phyloP scores from a whole-genome alignment of 768 basidiomycete species.

The Omphalotus guepiniiformis region DNA sequence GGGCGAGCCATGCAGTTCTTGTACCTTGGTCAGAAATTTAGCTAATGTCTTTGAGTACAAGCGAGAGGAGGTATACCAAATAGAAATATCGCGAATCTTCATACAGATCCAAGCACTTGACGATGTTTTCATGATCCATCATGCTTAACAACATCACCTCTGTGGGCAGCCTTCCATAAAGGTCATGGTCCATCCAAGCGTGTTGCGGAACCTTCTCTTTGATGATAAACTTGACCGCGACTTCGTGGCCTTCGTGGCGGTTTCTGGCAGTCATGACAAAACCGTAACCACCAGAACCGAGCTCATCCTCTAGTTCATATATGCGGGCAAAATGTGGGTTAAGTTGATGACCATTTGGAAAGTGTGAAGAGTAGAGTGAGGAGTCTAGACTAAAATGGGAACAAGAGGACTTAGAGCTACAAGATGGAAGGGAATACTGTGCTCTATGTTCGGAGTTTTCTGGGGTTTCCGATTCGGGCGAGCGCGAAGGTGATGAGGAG shows the following conservation, averaged over 20 bases:
- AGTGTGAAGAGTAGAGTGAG: slow-evolving; percentile 41
- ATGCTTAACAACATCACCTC: slow-evolving; percentile 76
- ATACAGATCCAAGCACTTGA: slow-evolving; percentile 79
- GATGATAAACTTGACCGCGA: slow-evolving; percentile 94
- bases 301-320: slow-evolving; percentile 67
- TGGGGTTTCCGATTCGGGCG: background rate
- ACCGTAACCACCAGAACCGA: slow-evolving; percentile 91
- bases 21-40: slow-evolving; percentile 49
- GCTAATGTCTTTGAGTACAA: slow-evolving; percentile 2
- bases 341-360: slow-evolving; percentile 58
- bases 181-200: slow-evolving; percentile 61
- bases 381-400: slow-evolving; percentile 17
- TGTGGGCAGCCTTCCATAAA: slow-evolving; percentile 63
- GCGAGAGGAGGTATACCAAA: slow-evolving; percentile 45
- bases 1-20: slow-evolving; percentile 90
- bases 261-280: slow-evolving; percentile 88
- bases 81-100: slow-evolving; percentile 86
- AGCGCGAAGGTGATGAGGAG: slow-evolving; percentile 5
- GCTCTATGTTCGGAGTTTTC: slow-evolving; percentile 5
- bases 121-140: slow-evolving; percentile 76
- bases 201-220: slow-evolving; percentile 63
- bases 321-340: slow-evolving; percentile 52
- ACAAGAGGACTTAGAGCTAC: background rate
- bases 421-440: slow-evolving; percentile 3
- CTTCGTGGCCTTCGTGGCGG: slow-evolving; percentile 55